These are phyloP conservation scores for Debaryomyces singareniensis DNA, from an alignment of 1,139 yeast genomes.

Conservation along the genomic window DNA sequence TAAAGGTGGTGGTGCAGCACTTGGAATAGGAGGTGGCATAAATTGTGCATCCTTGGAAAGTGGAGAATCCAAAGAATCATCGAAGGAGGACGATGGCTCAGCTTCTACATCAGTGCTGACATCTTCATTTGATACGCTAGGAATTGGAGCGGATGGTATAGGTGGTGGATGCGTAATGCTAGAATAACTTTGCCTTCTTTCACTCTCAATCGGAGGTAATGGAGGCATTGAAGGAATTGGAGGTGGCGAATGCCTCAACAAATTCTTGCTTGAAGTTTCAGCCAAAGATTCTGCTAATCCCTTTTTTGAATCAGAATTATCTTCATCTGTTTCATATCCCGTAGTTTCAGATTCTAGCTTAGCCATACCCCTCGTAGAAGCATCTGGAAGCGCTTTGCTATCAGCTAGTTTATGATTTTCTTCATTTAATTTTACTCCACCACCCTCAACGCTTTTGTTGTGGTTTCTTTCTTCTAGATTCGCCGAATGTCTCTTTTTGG, in stretches of 20 bases:
- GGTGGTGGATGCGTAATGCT: background rate
- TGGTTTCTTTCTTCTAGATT: slow-evolving; percentile 3
- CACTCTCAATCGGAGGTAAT: background rate
- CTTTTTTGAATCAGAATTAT: slow-evolving; percentile 26
- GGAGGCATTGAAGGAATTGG: slow-evolving; percentile 10
- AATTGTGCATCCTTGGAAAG: background rate
- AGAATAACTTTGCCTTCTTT: background rate
- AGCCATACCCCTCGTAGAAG: slow-evolving; percentile 7
- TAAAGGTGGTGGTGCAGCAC: slow-evolving; percentile 10
- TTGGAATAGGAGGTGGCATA: slow-evolving; percentile 4
- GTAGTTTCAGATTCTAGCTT: slow-evolving; percentile 25
- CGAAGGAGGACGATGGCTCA: too few relatives aligned
- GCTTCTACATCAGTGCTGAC: background rate
- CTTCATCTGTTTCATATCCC: slow-evolving; percentile 44
- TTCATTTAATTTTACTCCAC: slow-evolving; percentile 8
- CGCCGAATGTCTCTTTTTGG: too few relatives aligned
- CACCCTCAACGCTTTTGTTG: slow-evolving; percentile 9
- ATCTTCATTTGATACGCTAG: background rate
- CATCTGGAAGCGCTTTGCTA: slow-evolving; percentile 4
- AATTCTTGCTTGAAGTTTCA: background rate
- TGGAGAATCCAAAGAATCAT: too few relatives aligned
- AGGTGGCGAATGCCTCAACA: slow-evolving; percentile 6
- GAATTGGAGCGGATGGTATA: background rate
- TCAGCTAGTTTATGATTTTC: slow-evolving; percentile 1
- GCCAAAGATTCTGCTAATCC: too few relatives aligned